Conservation (phyloP, 257 asterid species). For the Nicotiana tomentosiformis region DNA sequence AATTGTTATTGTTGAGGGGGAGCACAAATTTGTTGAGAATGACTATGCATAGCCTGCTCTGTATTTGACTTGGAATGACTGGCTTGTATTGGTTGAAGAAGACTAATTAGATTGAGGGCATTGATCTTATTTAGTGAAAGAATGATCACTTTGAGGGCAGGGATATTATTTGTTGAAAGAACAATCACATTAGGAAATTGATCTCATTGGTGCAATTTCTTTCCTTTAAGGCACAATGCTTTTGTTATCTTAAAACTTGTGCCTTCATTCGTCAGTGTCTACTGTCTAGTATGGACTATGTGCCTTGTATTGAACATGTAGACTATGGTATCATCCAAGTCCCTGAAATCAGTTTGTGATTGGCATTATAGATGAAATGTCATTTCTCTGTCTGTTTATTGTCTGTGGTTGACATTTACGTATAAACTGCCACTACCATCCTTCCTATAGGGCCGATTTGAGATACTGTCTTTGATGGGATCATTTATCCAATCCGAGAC, state of each 20-base stretch:
- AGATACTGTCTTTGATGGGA: slow-evolving; percentile 72
- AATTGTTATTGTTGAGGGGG: too few species aligned
- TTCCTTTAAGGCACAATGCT: neutral
- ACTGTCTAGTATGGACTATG: neutral
- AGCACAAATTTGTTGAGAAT: too few species aligned
- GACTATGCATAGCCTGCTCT: too few species aligned
- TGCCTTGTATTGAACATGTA: neutral
- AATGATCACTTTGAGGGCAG: neutral
- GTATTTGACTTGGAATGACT: too few species aligned
- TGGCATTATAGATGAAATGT: neutral
- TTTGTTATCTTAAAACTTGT: neutral
- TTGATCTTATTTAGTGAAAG: neutral
- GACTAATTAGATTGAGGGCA: neutral
- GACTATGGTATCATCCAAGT: neutral
- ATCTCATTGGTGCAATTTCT: neutral
- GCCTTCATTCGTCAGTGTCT: neutral
- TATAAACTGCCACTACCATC: neutral
- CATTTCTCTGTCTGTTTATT: neutral
- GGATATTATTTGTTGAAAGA: neutral
- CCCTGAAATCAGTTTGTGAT: neutral
- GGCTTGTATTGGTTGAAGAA: too few species aligned
- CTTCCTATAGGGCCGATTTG: slow-evolving; percentile 62
- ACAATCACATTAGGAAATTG: neutral
- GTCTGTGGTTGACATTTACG: neutral
- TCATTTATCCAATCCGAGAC: slow-evolving; percentile 76